These are phyloP conservation scores for Yamadazyma membranifaciens DNA, from an alignment of 1,139 yeast genomes.

Conservation along the genomic window DNA sequence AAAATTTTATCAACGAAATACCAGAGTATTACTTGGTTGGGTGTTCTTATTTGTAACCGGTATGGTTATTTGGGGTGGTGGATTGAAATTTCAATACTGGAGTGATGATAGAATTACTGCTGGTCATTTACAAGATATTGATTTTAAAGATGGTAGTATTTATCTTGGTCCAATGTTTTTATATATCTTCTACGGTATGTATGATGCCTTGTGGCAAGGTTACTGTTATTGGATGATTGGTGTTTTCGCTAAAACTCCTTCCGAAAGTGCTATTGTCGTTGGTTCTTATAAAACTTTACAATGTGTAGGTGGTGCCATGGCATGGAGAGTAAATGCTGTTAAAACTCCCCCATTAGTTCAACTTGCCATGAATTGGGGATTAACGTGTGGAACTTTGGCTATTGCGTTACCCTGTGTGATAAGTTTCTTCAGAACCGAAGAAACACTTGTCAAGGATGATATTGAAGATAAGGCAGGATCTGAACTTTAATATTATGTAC, in stretches of 20 bases:
- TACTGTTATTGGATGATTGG: slow-evolving; percentile 59
- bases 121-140: slow-evolving; percentile 26
- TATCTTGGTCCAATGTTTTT: slow-evolving; percentile 62
- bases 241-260: slow-evolving; percentile 55
- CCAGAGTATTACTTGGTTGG: slow-evolving; percentile 50
- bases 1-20: slow-evolving; percentile 37
- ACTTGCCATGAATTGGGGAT: slow-evolving; percentile 59
- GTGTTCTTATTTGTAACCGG: slow-evolving; percentile 38
- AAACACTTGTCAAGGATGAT: slow-evolving; percentile 6
- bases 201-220: slow-evolving; percentile 59
- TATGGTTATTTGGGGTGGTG: slow-evolving; percentile 63
- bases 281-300: slow-evolving; percentile 65
- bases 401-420: slow-evolving; percentile 28
- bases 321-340: slow-evolving; percentile 57
- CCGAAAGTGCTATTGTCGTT: slow-evolving; percentile 55
- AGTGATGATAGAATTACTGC: slow-evolving; percentile 22
- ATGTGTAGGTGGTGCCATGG: slow-evolving; percentile 62
- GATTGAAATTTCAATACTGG: slow-evolving; percentile 53
- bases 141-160: slow-evolving; percentile 37
- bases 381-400: slow-evolving; percentile 47
- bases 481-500: too few relatives aligned
- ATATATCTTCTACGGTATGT: slow-evolving; percentile 59
- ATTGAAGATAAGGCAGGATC: slow-evolving; percentile 1
- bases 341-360: slow-evolving; percentile 39
- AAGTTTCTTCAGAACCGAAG: slow-evolving; percentile 6